Conservation (phyloP, 1,139 yeast species). For the Waltiozyma sp. region DNA sequence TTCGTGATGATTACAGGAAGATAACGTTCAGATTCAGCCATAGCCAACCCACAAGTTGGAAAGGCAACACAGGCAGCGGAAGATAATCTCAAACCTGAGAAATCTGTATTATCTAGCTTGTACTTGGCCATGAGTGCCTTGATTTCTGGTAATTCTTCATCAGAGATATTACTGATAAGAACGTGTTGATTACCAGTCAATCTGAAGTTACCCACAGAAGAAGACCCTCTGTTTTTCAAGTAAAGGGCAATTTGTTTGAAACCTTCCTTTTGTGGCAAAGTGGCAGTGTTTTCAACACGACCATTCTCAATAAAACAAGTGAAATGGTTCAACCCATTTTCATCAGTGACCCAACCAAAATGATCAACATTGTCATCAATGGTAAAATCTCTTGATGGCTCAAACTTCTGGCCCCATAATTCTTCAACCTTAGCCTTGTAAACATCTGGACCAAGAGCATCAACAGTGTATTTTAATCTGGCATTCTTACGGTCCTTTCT, state of each 20-base stretch:
- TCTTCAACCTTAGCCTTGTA: conserved; percentile 78
- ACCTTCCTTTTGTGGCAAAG: conserved; percentile 84
- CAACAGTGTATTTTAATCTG: conserved; percentile 92
- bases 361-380: conserved; percentile 83
- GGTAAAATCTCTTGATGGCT: conserved; percentile 56
- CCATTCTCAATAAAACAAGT: conserved; percentile 95
- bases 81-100: conserved; percentile 76
- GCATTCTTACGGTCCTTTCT: conserved; percentile 96
- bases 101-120: conserved; percentile 75
- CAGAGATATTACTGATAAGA: conserved; percentile 61
- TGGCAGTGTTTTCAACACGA: conserved; percentile 88
- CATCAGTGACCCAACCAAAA: conserved; percentile 93
- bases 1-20: conserved; percentile 74
- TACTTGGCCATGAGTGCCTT: conserved; percentile 58
- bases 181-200: conserved; percentile 95
- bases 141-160: conserved; percentile 51
- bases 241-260: conserved; percentile 66
- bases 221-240: conserved; percentile 28
- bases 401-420: conserved; percentile 66
- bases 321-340: conserved; percentile 76
- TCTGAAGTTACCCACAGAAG: conserved; percentile 70
- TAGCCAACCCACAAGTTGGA: conserved; percentile 98
- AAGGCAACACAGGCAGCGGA: conserved; percentile 97
- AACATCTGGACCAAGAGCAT: conserved; percentile 78
- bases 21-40: conserved; percentile 97